phyloP scores from a whole-genome alignment of 2,329 filamentous ascomycete species.

The Alternaria hordeiaustralica region DNA sequence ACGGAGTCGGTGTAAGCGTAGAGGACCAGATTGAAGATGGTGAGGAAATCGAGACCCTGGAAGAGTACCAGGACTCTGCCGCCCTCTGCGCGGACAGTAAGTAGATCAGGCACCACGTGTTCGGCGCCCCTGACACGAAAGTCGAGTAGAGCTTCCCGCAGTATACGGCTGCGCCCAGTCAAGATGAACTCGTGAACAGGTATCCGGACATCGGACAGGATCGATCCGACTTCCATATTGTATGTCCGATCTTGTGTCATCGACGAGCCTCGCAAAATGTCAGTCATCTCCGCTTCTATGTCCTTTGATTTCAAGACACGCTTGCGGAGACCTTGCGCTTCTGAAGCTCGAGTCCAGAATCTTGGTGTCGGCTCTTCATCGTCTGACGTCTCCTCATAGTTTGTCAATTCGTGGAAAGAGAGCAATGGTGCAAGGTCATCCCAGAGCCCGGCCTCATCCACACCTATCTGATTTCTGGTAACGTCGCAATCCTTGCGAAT shows the following conservation, averaged over 20 bases:
- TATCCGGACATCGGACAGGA: constrained; percentile 71
- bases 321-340: constrained; percentile 60
- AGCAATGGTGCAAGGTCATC: constrained; percentile 74
- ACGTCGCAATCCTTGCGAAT: constrained; percentile 85
- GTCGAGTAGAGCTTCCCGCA: constrained; percentile 66
- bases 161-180: constrained; percentile 71
- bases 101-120: constrained; percentile 64
- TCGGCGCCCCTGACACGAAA: constrained; percentile 62
- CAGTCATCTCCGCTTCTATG: constrained; percentile 67
- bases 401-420: constrained; percentile 67
- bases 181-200: constrained; percentile 86
- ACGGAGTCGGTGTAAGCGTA: constrained; percentile 82
- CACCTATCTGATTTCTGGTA: constrained; percentile 72
- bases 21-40: constrained; percentile 78
- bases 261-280: constrained; percentile 48
- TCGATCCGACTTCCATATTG: constrained; percentile 58
- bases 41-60: constrained; percentile 74
- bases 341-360: constrained; percentile 58
- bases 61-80: constrained; percentile 69
- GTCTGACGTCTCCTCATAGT: constrained; percentile 51
- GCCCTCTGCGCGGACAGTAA: constrained; percentile 62
- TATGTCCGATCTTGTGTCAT: constrained; percentile 52
- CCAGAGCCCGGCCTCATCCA: constrained; percentile 74
- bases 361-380: constrained; percentile 54
- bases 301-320: constrained; percentile 68